Percentiles rank a stretch among this genome's conserved stretches.
phyloP scores from a whole-genome alignment of 2,329 filamentous ascomycete genomes.

The Rhynchosporium agropyri region DNA sequence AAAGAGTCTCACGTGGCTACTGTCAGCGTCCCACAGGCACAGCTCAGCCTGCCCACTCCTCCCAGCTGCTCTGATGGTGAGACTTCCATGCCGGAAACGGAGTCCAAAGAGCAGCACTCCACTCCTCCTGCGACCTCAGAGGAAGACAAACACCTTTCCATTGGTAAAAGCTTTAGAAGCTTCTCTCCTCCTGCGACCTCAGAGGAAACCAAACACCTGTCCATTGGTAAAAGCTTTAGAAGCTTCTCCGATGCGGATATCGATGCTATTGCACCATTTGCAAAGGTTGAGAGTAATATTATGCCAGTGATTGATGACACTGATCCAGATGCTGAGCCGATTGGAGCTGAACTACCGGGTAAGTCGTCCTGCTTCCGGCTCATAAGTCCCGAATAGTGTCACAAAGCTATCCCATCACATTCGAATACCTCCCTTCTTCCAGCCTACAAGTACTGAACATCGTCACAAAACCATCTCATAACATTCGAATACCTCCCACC shows the following conservation, averaged over 20 bases:
- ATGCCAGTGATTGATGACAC: background rate
- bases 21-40: background rate
- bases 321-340: background rate
- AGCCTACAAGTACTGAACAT: too few relatives aligned
- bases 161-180: background rate
- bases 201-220: background rate
- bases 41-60: background rate
- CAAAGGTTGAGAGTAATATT: background rate
- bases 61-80: background rate
- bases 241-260: constrained; percentile 14
- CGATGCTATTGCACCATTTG: constrained; percentile 13
- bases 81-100: background rate
- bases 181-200: background rate
- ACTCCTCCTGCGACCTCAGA: background rate
- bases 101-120: background rate
- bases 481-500: too few relatives aligned
- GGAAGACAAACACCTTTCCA: background rate
- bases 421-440: too few relatives aligned
- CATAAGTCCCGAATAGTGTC: too few relatives aligned
- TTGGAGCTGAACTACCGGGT: constrained; percentile 13
- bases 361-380: constrained; percentile 13
- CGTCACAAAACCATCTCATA: too few relatives aligned
- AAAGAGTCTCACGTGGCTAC: background rate
- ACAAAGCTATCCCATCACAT: too few relatives aligned
- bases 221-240: constrained; percentile 1